Evolutionary conservation across 2,329 filamentous ascomycete species (phyloP), one percentile per base, ranked within the genome.

Genomic region (Cucurbitaria berberidis): DNA sequence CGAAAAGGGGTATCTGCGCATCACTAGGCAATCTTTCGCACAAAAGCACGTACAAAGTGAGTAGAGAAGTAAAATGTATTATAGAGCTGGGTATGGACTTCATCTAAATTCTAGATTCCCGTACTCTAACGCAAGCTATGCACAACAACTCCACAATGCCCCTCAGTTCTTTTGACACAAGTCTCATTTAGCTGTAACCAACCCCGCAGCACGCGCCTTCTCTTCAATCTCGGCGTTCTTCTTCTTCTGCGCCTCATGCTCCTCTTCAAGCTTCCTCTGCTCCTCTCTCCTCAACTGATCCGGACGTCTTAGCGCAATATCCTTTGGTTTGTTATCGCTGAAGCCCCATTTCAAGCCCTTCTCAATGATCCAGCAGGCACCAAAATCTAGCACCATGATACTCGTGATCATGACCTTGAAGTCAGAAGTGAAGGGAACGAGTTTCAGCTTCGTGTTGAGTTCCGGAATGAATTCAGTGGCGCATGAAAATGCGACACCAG

Each of bases 381-480:
- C 85, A 72, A 93, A 99, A 76, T 99, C 95, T 30, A 93, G 68
- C 6, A 93, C 75, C 95, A 99, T 99, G 68, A 91, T 82, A 0
- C 79, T 76, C 0, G 91, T 96, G 80, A 99, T 87, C 46, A 89
- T 93, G 38, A 84, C 73, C 82, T 96, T 96, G 84, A 99, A 99
- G 66, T 96, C 91, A 2, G 82, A 82, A 27, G 82, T 89, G 76
- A 99, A 99, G 3, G 91, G 91, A 4, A 99, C 95, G 0, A 99
- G 86, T 70, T 89, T 91, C 79, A 99, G 88, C 76, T 91, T 88
- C 77, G 93, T 85, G 78, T 98, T 99, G 76, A 99, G 87, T 73
- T 98, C 95, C 2, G 95, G 95, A 43, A 98, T 83, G 68, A 99
- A 91, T 75, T 99, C 95, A 1, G 93, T 96, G 6, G 93, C 93